A percentile compares a stretch with the other conserved stretches of the same genome.
These are phyloP conservation scores for Mortierella hygrophila DNA, from an alignment of 192 early-diverging fungal species.

Conservation along the genomic window DNA sequence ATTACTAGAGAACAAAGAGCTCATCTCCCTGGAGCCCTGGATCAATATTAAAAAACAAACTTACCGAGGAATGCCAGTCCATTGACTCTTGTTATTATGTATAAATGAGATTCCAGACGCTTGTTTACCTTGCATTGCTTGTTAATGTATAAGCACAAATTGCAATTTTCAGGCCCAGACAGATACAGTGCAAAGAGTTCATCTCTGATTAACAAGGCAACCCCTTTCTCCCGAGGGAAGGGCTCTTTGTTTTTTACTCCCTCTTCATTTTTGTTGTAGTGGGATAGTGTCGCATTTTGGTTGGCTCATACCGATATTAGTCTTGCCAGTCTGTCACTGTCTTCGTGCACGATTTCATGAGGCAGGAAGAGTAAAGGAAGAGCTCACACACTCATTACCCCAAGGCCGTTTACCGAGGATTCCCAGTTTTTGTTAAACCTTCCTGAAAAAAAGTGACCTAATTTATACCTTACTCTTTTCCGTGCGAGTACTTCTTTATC, in stretches of 20 bases:
- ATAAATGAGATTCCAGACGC: neutral
- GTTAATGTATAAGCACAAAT: neutral
- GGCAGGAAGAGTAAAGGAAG: neutral
- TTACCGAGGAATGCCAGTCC: neutral
- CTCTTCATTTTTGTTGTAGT: neutral
- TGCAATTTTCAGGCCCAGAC: constrained; percentile 1
- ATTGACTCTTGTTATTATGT: neutral
- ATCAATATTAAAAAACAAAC: no score
- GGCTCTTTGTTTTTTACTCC: neutral
- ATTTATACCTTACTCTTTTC: neutral
- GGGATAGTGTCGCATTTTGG: neutral
- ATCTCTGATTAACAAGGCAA: neutral
- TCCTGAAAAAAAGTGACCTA: neutral
- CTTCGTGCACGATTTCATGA: neutral
- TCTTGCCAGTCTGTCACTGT: neutral
- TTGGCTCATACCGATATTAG: neutral
- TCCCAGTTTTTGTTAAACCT: constrained; percentile 1
- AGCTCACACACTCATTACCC: neutral
- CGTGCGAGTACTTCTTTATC: neutral
- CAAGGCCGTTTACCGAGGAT: neutral
- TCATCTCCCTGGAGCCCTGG: no score
- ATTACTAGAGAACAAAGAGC: no score
- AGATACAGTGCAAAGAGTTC: neutral
- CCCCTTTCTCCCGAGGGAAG: neutral
- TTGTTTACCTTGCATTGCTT: neutral